Base-by-base conservation (phyloP, 331 rosid species). In the Saraca asoca region DNA sequence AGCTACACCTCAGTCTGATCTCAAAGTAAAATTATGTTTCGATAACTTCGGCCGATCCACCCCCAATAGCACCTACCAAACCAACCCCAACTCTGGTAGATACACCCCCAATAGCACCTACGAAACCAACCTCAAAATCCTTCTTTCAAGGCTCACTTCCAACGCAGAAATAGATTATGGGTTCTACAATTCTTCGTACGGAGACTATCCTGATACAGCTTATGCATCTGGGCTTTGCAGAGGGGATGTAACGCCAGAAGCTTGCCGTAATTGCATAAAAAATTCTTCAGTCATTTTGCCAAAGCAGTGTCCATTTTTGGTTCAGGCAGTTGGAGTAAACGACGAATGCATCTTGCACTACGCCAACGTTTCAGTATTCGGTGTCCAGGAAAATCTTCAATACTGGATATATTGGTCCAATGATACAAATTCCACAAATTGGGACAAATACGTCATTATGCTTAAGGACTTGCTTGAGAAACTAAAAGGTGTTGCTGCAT, bases 391-490 rank as follows among this genome's bases (percentile, higher is more conserved):
- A 18, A 9, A 2, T 0, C 20, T 0, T 2, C 62, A 41, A 5
- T 13, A 3, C 5, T 16, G 0, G 18, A 0, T 12, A 4, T 1
- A 2, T 0, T 37, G 18, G n/a, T n/a, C n/a, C 24, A 0, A 0
- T 0, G 1, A 6, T 7, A 41, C 18, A 9, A 6, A 12, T 17
- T 11, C 49, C 2, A 24, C 16, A 0, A 4, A 1, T 12, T 24
- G 3, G 3, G 49, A 50, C 18, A 8, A 37, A 35, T 64, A 34
- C 18, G 12, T 0, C 2, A 0, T 6, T 13, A 10, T 7, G 18
- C 31, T 14, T 46, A 2, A 4, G 5, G 59, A 50, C 4, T 4
- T 49, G 34, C 46, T 31, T 50, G 17, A 4, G 33, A 2, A 37
- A 13, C 10, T 1, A 31, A 10, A 64, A 16, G 37, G 31, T 24